Percentiles rank a stretch among this genome's conserved stretches.
Evolutionary conservation across 2,329 filamentous ascomycete species (phyloP).

Genomic region (Apiospora saccharicola): DNA sequence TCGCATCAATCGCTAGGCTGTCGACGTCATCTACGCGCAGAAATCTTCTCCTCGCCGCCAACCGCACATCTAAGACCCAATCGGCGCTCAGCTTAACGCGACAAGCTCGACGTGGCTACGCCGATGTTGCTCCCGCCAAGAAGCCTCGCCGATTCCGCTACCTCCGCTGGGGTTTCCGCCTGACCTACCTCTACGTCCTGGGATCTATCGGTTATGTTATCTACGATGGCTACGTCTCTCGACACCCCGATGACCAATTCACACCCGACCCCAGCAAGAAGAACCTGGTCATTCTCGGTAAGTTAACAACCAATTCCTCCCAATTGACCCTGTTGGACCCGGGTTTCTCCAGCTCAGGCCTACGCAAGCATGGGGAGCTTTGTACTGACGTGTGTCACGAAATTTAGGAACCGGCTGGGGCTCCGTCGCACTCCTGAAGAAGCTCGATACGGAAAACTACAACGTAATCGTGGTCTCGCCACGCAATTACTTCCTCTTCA

Average conservation of each 20-base stretch:
- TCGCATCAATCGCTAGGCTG: constrained; percentile 39
- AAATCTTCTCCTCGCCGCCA: constrained; percentile 39
- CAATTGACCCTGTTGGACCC: constrained; percentile 23
- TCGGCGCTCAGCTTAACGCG: constrained; percentile 41
- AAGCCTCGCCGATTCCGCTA: constrained; percentile 70
- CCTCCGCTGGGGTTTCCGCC: constrained; percentile 83
- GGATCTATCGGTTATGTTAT: constrained; percentile 74
- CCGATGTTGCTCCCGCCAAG: constrained; percentile 56
- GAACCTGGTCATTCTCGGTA: constrained; percentile 94
- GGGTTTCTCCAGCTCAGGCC: neutral
- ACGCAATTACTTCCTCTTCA: constrained; percentile 99
- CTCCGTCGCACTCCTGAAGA: constrained; percentile 95
- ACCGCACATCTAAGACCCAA: constrained; percentile 46
- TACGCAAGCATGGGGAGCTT: constrained; percentile 9
- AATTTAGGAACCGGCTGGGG: constrained; percentile 88
- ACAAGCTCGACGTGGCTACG: constrained; percentile 56
- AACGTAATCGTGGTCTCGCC: constrained; percentile 98
- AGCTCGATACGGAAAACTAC: constrained; percentile 98
- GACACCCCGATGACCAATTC: constrained; percentile 81
- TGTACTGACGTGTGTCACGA: constrained; percentile 35
- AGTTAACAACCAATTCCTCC: constrained; percentile 32
- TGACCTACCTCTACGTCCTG: constrained; percentile 78
- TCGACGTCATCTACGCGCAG: constrained; percentile 39
- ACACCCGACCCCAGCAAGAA: constrained; percentile 89
- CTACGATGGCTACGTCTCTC: constrained; percentile 84